Base-by-base conservation (phyloP, 148 eudicot species). In the Linanthus parryae region DNA sequence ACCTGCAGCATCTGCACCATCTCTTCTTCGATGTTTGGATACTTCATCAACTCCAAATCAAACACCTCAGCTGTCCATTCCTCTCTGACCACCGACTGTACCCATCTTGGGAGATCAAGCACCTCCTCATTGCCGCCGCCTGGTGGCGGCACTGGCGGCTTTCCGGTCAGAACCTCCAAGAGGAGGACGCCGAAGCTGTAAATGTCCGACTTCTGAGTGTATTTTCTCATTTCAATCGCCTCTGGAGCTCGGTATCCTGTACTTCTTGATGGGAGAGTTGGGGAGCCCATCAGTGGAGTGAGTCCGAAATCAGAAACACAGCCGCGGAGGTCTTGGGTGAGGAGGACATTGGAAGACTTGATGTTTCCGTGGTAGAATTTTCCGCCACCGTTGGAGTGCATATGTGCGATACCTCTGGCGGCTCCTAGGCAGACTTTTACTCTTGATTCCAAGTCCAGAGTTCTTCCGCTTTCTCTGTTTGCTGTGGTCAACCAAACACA, bases 11-110 rank as follows among this genome's bases (percentile, higher is more conserved):
- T 79, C 58, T 87, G 87, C 44, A 92, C 90, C 80, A 92, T 72
- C 68, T 92, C 98, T 61, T 87, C 98, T 68, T 92, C 98, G 1
- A 79, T 69, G 54, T 86, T 81, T 14, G 66, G 82, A 61, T 79
- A 72, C 66, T 60, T 77, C 64, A 83, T 73, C 41, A 92, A 66
- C 60, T 81, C 90, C 7, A 67, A 74, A 44, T 92, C 98, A 31
- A 92, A 92, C 8, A 87, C 96, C 72, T 87, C 98, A 5, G 95
- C 94, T 0, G 98, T 86, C 98, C 98, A 91, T 58, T 91, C 98
- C 56, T 91, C 98, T 52, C 94, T 70, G 12, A 86, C 98, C 5
- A 91, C 95, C 1, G 98, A 91, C 44, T 86, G 98, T 24, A 91
- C 98, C 98, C 98, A 91, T 30, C 77, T 59, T 0, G 94, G 95